Percentiles rank a stretch among this genome's conserved stretches.
Evolutionary conservation across 148 eudicot species (phyloP).

Genomic region (Amaranthus palmeri): DNA sequence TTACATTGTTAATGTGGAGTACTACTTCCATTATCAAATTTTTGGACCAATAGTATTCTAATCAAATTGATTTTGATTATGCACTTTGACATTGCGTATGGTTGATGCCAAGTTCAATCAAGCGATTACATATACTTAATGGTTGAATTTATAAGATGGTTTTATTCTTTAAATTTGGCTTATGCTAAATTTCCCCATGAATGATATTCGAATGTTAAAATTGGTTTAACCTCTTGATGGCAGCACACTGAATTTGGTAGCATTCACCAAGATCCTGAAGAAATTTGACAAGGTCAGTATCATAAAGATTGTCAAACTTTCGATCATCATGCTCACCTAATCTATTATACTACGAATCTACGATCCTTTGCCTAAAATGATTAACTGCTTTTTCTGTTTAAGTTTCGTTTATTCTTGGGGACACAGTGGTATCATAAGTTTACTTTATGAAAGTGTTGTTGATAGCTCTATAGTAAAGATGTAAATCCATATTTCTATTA

Average conservation of each 20-base stretch:
- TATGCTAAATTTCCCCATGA: constrained; percentile 4
- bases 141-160: not conserved
- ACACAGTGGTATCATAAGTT: not conserved
- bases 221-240: constrained; percentile 27
- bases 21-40: no score
- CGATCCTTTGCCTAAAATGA: not conserved
- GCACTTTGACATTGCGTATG: not conserved
- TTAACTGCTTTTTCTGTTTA: not conserved
- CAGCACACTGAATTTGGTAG: constrained; percentile 93
- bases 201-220: constrained; percentile 11
- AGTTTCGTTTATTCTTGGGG: not conserved
- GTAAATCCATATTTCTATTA: not conserved
- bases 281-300: constrained; percentile 74
- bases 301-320: not conserved
- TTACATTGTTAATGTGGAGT: no score
- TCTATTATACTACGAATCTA: not conserved
- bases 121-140: not conserved
- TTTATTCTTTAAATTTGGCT: constrained; percentile 16
- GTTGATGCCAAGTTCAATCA: not conserved
- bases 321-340: not conserved
- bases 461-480: not conserved
- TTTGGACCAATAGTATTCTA: no score
- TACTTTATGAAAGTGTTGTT: constrained; percentile 5
- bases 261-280: constrained; percentile 87
- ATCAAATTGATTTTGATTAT: no score